Base-by-base conservation (phyloP, 2,329 filamentous ascomycete species). In the Pestalotiopsis fici region DNA sequence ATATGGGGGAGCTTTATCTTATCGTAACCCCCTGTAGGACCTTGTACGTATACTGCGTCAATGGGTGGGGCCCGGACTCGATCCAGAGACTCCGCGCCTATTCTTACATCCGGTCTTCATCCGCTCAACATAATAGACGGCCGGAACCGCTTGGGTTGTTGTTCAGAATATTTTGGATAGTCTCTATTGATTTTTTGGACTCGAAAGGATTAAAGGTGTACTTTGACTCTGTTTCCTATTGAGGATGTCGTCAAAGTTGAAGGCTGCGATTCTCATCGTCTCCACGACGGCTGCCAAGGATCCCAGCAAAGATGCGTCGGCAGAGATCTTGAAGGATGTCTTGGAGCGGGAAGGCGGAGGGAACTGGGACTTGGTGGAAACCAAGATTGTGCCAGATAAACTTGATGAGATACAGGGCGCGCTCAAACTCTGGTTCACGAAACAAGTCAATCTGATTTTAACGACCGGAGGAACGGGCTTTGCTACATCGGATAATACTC, bases 381-480 rank as follows among this genome's bases (percentile, higher is more conserved):
- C 88, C 60, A 87, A 87, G 73, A 97, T 98, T 69, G 93, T 98
- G 3, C 82, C 92, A 15, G 96, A 99, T 78, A 88, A 90, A 76
- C 84, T 90, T 4, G 78, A 88, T 4, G 85, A 91, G 23, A 98
- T 99, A 66, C 93, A 97, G 75, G 85, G 85, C 18, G 86, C 89
- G 63, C 86, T 99, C 63, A 88, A 83, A 68, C 76, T 83, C 12
- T 98, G 93, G 93, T 85, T 92, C 0, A 35, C 31, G 31, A 94
- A 97, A 60, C 78, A 84, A 3, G 78, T 91, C 62, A 95, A 97
- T 79, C 81, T 98, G 67, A 88, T 99, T 68, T 79, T 98, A 59
- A 95, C 94, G 0, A 97, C 94, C 6, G 96, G 96, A 25, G 96
- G 96, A 2, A 99, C 96, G 1, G 96, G 96, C 0, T 99, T 99